A percentile compares a stretch with the other conserved stretches of the same genome.
These are phyloP conservation scores for Candida sp. DNA, from an alignment of 1,139 yeast genomes.

Conservation along the genomic window DNA sequence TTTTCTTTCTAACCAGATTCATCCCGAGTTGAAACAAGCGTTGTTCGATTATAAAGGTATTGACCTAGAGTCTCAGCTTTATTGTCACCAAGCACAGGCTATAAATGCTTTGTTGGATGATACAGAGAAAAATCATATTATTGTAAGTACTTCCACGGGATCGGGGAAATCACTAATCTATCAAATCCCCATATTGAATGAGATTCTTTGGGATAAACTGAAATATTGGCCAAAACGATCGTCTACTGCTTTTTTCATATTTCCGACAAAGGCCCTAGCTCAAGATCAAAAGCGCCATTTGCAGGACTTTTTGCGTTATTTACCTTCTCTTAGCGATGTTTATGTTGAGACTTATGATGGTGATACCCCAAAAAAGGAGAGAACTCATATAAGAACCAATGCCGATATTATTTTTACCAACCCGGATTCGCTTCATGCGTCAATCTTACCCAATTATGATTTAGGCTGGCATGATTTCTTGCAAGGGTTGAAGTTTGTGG, in stretches of 20 bases:
- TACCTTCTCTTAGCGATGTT: conserved; percentile 34
- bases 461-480: conserved; percentile 69
- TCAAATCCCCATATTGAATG: conserved; percentile 77
- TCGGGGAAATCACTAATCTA: conserved; percentile 93
- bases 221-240: conserved; percentile 16
- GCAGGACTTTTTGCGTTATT: conserved; percentile 48
- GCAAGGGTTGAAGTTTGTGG: conserved; percentile 61
- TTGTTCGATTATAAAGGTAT: conserved; percentile 45
- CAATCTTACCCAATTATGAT: conserved; percentile 62
- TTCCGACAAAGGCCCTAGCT: conserved; percentile 96
- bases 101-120: conserved; percentile 47
- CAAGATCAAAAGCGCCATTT: conserved; percentile 91
- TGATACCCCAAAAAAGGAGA: conserved; percentile 63
- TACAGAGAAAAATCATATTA: conserved; percentile 50
- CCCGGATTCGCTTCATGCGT: conserved; percentile 90
- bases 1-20: conserved; percentile 36
- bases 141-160: conserved; percentile 90
- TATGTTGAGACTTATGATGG: conserved; percentile 87
- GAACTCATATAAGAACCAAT: conserved; percentile 51
- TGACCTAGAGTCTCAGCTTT: conserved; percentile 49
- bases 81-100: conserved; percentile 81
- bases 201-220: conserved; percentile 41
- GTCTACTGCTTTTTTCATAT: conserved; percentile 76
- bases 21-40: conserved; percentile 48
- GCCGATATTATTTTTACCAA: conserved; percentile 88